These are phyloP conservation scores for Thalassiosira pacifica DNA, from an alignment of 352 stramenopile species.

Conservation along the genomic window DNA sequence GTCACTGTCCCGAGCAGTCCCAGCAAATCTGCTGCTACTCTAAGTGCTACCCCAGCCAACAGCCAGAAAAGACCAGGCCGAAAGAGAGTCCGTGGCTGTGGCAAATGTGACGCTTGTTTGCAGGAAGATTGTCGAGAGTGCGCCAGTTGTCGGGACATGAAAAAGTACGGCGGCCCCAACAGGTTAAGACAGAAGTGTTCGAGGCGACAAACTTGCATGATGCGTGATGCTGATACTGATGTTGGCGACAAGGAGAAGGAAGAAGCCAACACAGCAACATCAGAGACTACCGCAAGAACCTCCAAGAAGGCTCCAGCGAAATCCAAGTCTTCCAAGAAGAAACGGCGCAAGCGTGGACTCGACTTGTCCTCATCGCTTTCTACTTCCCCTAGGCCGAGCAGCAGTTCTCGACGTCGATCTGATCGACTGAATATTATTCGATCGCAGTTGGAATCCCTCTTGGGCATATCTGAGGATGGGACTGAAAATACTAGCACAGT, in stretches of 20 bases:
- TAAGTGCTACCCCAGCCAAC: background rate
- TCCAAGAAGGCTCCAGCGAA: conserved; percentile 6
- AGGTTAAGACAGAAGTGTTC: conserved; percentile 31
- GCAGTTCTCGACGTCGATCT: conserved; percentile 25
- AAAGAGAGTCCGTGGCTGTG: conserved; percentile 16
- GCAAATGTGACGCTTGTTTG: conserved; percentile 35
- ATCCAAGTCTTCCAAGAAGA: conserved; percentile 21
- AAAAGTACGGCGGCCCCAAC: conserved; percentile 41
- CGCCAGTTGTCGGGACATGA: conserved; percentile 45
- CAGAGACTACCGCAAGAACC: background rate
- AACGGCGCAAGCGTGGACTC: conserved; percentile 30
- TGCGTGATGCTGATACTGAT: conserved; percentile 5
- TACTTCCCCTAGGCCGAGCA: conserved; percentile 13
- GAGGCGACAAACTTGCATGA: background rate
- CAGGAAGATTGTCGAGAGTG: conserved; percentile 42
- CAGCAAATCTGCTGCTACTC: background rate
- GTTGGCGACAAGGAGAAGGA: conserved; percentile 11
- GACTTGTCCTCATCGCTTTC: background rate
- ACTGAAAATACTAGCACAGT: conserved; percentile 3
- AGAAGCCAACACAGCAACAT: background rate
- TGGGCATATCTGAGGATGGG: conserved; percentile 21
- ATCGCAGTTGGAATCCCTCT: conserved; percentile 46
- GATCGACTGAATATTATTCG: conserved; percentile 50
- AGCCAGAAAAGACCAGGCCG: background rate
- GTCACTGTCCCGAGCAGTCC: background rate